Base-by-base conservation (phyloP, 179 eudicot species). In the Amaranthus tricolor region DNA sequence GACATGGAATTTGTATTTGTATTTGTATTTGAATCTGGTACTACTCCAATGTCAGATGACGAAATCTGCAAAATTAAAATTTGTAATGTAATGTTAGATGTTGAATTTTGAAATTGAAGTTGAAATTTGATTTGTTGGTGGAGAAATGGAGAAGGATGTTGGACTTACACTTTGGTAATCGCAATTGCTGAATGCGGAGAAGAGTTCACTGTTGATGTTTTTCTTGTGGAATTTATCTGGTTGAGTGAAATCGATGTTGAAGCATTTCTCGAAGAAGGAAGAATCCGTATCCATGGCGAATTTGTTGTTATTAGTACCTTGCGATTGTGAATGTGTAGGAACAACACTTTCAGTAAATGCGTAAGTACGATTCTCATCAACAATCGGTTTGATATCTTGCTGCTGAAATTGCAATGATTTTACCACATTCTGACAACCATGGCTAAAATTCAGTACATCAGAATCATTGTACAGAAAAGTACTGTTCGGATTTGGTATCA, bases 171-270 rank as follows among this genome's bases (percentile, higher is more conserved):
- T 77, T 31, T 59, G 71, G 13, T 58, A 31, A 31, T 31, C 19
- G 0, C 78, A 68, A 73, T 61, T 77, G 43, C 74, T 82, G 79
- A 82, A 78, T 31, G 76, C 40, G 3, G 40, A 51, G n/a, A 74
- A 43, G 45, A 73, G 8, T 11, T 73, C 63, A 44, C 70, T 17
- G 49, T 66, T 74, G 77, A 67, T 31, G 40, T 31, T 72, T 20
- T 76, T 76, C 54, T 55, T 70, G 9, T 44, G 75, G 43, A 2
- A 65, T 78, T 78, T 78, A 2, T 62, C 75, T 6, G 86, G 82
- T 48, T 70, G 78, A 3, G 89, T 78, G 81, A 89, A 86, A 74
- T 88, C 90, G 55, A 85, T 80, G 73, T 86, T 89, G 68, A 83
- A 75, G 20, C 62, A 71, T n/a, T 53, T 79, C 7, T 79, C 77